Evolutionary conservation across 169 alveolate species (phyloP), one percentile per base, ranked within the genome.

Genomic region (Babesia gibsoni): DNA sequence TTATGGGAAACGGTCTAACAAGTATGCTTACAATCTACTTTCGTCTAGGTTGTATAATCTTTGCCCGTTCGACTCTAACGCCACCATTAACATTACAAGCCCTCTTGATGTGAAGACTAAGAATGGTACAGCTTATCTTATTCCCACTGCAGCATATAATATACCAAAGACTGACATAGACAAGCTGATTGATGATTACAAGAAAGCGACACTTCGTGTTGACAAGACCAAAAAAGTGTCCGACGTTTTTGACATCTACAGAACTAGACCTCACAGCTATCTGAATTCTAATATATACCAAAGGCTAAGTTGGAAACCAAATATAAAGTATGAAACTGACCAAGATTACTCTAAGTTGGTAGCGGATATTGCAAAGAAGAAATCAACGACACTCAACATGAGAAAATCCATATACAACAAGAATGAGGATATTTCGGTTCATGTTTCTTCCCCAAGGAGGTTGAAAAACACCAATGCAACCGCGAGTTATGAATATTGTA

Each of bases 261-360:
- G n/a, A 43, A n/a, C 36, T 16, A 50, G 56, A 36, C 81, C 81
- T 4, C 20, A 54, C 10, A 32, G 68, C 23, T 16, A 30, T 4
- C 10, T 68, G 43, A 29, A 41, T 5, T 68, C 81, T 12, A 59
- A 39, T 36, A 18, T 68, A 1, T 68, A 68, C 68, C 27, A 42
- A 25, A 18, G 3, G 10, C 16, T 0, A 45, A 48, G 72, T 14
- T 46, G 50, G 59, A 12, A 10, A 5, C 22, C 42, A 12, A 35
- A 6, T 23, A 4, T 23, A 0, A 23, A 4, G 37, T 1, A n/a
- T 16, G 12, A 20, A 18, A 41, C 25, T 9, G 18, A 22, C 20
- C 6, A 23, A 41, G 37, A n/a, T 4, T 20, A n/a, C n/a, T 14
- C 9, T 20, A n/a, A 18, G 39, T n/a, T 50, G 2, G 1, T 14